These are phyloP conservation scores for Cryptosporidium parvum DNA, from an alignment of 169 alveolate genomes.

Conservation along the genomic window DNA sequence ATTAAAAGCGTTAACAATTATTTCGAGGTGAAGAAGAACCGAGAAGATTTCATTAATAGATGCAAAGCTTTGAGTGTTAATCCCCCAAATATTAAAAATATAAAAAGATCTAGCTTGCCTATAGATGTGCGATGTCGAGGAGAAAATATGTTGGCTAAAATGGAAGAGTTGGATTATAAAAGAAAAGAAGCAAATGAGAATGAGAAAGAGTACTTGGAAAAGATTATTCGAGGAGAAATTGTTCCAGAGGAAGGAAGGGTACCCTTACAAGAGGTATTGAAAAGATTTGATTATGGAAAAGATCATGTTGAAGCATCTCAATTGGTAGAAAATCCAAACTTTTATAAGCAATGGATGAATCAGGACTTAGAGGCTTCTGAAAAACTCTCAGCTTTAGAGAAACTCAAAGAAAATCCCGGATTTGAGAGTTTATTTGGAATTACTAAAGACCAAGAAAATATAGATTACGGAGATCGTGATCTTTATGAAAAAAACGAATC, in stretches of 20 bases:
- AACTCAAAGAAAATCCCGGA: not conserved
- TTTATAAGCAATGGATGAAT: conserved; percentile 33
- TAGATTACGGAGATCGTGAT: not conserved
- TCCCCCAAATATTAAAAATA: conserved; percentile 21
- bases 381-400: not conserved
- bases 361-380: not conserved
- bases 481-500: not conserved
- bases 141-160: conserved; percentile 32
- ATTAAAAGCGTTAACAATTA: not conserved
- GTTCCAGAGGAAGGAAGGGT: conserved; percentile 23
- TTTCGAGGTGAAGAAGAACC: conserved; percentile 3
- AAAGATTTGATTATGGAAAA: not conserved
- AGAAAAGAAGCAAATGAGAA: conserved; percentile 29
- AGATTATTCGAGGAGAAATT: conserved; percentile 17
- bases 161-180: conserved; percentile 41
- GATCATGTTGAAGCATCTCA: conserved; percentile 12
- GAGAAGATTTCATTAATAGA: not conserved
- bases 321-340: conserved; percentile 22
- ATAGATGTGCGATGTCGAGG: conserved; percentile 67
- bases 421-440: conserved; percentile 32
- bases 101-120: conserved; percentile 42
- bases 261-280: conserved; percentile 2
- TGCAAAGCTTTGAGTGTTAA: not conserved
- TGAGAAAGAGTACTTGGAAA: conserved; percentile 27
- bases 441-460: not conserved